Evolutionary conservation across 331 rosid species (phyloP).

Genomic region (Erythrophleum ivorense): DNA sequence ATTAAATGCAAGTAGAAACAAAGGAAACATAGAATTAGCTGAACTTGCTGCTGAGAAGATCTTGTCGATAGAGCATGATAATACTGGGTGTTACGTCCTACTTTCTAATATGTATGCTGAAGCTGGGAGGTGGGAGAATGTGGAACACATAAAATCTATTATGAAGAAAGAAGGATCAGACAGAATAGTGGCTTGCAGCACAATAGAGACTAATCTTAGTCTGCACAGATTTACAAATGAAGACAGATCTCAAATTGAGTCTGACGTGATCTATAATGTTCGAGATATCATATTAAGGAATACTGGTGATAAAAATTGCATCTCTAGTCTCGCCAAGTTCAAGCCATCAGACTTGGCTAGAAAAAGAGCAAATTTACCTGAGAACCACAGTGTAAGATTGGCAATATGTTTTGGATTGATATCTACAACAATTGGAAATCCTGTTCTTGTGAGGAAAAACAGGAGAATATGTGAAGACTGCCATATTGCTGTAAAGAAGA

Average conservation of each 20-base stretch:
- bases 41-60: slow-evolving; percentile 58
- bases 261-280: slow-evolving; percentile 49
- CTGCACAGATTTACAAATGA: slow-evolving; percentile 47
- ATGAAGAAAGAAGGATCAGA: slow-evolving; percentile 51
- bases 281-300: slow-evolving; percentile 45
- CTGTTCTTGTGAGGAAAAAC: slow-evolving; percentile 61
- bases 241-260: slow-evolving; percentile 52
- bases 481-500: slow-evolving; percentile 52
- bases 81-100: slow-evolving; percentile 60
- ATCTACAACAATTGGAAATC: slow-evolving; percentile 53
- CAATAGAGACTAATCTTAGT: slow-evolving; percentile 45
- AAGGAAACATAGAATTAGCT: slow-evolving; percentile 57
- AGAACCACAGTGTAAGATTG: slow-evolving; percentile 62
- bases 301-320: slow-evolving; percentile 35
- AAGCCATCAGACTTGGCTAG: slow-evolving; percentile 49
- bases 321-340: slow-evolving; percentile 46
- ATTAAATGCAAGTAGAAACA: slow-evolving; percentile 59
- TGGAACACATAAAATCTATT: slow-evolving; percentile 43
- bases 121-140: slow-evolving; percentile 61
- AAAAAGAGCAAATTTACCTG: slow-evolving; percentile 40
- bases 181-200: slow-evolving; percentile 52
- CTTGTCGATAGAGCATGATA: slow-evolving; percentile 49
- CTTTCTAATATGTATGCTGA: slow-evolving; percentile 68
- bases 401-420: slow-evolving; percentile 67
- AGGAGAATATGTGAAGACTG: slow-evolving; percentile 65